Conservation (phyloP, 352 stramenopile genomes). For the Phytopythium montanum region DNA sequence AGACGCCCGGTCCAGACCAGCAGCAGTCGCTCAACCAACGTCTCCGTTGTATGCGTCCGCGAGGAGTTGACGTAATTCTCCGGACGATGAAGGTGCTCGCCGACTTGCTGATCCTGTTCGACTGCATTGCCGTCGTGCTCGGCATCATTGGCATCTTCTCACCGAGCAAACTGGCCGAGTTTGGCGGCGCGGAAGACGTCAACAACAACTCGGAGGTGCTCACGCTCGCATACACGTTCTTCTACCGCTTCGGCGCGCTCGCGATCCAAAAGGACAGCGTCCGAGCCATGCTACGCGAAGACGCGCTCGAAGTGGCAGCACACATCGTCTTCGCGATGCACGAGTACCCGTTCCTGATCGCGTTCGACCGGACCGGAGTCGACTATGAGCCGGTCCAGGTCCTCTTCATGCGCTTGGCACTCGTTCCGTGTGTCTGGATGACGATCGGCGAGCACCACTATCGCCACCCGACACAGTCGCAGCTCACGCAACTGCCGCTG, state of each 20-base stretch:
- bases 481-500: neutral
- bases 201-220: conserved; percentile 21
- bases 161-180: neutral
- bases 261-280: conserved; percentile 8
- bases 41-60: no score
- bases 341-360: conserved; percentile 33
- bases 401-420: conserved; percentile 26
- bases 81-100: conserved; percentile 11
- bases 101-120: conserved; percentile 25
- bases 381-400: conserved; percentile 28
- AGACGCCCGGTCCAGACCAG: no score
- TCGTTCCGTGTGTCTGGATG: conserved; percentile 32
- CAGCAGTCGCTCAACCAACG: neutral
- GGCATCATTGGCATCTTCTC: conserved; percentile 19
- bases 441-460: conserved; percentile 30
- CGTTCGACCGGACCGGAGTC: conserved; percentile 12
- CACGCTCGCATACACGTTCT: conserved; percentile 29
- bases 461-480: neutral
- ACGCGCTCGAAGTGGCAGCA: conserved; percentile 23
- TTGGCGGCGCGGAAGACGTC: conserved; percentile 9
- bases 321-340: conserved; percentile 31
- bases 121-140: conserved; percentile 14
- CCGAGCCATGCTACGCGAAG: conserved; percentile 18
- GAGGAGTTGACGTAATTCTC: neutral
- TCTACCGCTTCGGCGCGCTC: conserved; percentile 24